These are phyloP conservation scores for Dactylonectria macrodidyma DNA, from an alignment of 2,329 filamentous ascomycete genomes.

Conservation along the genomic window DNA sequence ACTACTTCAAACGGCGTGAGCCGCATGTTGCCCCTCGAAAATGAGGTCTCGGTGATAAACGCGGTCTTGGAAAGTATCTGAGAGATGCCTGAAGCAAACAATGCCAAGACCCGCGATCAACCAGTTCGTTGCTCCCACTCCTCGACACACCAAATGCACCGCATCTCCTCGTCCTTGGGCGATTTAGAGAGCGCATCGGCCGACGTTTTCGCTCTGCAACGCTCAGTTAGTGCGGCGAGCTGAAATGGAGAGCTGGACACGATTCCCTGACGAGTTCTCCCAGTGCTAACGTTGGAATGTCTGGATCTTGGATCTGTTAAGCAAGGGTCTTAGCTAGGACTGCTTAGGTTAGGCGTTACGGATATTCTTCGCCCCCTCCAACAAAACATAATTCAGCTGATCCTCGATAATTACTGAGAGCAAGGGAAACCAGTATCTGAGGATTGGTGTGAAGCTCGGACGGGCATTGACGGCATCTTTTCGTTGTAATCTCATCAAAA, in stretches of 20 bases:
- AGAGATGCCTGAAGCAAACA: background rate
- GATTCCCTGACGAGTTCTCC: background rate
- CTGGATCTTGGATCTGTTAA: background rate
- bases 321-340: background rate
- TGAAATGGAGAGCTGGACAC: constrained; percentile 10
- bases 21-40: constrained; percentile 1
- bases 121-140: constrained; percentile 10
- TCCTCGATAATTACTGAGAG: constrained; percentile 2
- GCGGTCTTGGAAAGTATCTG: constrained; percentile 24
- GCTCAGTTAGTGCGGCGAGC: constrained; percentile 19
- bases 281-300: background rate
- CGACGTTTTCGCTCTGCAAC: constrained; percentile 24
- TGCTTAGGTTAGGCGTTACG: background rate
- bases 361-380: background rate
- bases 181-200: constrained; percentile 15
- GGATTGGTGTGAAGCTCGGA: constrained; percentile 35
- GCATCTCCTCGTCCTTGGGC: constrained; percentile 20
- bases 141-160: constrained; percentile 20
- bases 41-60: constrained; percentile 32
- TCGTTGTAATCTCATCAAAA: constrained; percentile 46
- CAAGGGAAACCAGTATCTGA: constrained; percentile 19
- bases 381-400: background rate
- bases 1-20: constrained; percentile 12
- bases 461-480: constrained; percentile 43
- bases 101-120: constrained; percentile 15